Conservation (phyloP, 345 rosid species). For the Aquilaria yunnanensis region DNA sequence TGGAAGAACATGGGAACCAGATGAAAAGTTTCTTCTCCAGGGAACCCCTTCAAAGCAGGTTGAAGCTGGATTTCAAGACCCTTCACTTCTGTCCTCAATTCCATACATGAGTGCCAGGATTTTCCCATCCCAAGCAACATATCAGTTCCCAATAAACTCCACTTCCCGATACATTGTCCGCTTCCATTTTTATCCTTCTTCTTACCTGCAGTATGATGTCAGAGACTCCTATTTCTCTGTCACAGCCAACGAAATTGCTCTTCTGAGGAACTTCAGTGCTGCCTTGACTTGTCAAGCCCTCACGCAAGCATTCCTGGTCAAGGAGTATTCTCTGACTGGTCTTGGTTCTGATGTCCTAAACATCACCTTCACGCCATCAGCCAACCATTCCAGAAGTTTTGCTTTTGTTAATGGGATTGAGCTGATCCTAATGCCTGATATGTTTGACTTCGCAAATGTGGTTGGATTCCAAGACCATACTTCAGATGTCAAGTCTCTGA, state of each 20-base stretch:
- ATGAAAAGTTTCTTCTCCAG: constrained; percentile 38
- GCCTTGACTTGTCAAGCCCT: constrained; percentile 61
- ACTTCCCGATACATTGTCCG: constrained; percentile 40
- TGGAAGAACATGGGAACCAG: constrained; percentile 57
- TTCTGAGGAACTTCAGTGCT: constrained; percentile 71
- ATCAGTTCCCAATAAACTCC: constrained; percentile 38
- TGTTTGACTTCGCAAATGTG: constrained; percentile 42
- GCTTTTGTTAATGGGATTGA: constrained; percentile 80
- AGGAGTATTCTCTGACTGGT: constrained; percentile 58
- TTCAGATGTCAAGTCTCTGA: constrained; percentile 22
- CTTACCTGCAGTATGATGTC: constrained; percentile 38
- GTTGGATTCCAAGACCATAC: constrained; percentile 47
- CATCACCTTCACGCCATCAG: constrained; percentile 49
- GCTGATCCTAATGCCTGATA: constrained; percentile 40
- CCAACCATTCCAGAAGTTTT: constrained; percentile 30
- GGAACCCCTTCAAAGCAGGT: constrained; percentile 26
- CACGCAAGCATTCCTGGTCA: constrained; percentile 56
- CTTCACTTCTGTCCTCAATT: constrained; percentile 50
- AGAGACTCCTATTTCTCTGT: constrained; percentile 55
- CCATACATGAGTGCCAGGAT: constrained; percentile 80
- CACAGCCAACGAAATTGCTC: constrained; percentile 37
- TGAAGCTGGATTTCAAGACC: constrained; percentile 54
- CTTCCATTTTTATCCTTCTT: constrained; percentile 62
- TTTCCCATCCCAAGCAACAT: constrained; percentile 46
- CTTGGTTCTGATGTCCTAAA: constrained; percentile 22